These are phyloP conservation scores for Aspergillus conjunctus DNA, from an alignment of 495 filamentous ascomycete genomes.

Conservation along the genomic window DNA sequence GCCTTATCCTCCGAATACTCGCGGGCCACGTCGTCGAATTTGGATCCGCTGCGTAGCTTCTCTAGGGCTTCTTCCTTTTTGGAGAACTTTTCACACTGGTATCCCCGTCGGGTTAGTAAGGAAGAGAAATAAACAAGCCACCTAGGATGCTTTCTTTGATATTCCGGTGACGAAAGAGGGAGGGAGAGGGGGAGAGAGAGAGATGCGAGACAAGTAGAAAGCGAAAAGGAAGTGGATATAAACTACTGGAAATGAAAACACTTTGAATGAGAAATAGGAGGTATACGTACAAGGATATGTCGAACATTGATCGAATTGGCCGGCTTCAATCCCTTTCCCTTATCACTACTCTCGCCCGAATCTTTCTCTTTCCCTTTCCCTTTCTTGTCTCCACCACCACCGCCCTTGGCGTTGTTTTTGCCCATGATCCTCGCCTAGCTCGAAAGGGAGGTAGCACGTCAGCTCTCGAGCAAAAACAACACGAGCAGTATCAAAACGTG, in stretches of 20 bases:
- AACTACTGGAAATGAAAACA: neutral
- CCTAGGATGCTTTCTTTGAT: too few species aligned
- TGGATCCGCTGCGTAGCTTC: constrained; percentile 72
- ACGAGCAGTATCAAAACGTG: neutral
- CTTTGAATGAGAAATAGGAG: constrained; percentile 3
- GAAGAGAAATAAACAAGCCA: too few species aligned
- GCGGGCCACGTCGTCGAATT: constrained; percentile 87
- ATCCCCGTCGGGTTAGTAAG: too few species aligned
- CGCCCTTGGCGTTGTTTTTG: constrained; percentile 56
- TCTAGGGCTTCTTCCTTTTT: constrained; percentile 87
- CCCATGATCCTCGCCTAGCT: constrained; percentile 2
- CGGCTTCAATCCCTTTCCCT: constrained; percentile 62
- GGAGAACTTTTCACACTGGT: constrained; percentile 80
- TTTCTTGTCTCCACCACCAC: constrained; percentile 46
- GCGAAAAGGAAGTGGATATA: neutral
- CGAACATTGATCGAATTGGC: constrained; percentile 81
- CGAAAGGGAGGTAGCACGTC: neutral
- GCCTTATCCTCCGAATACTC: constrained; percentile 92
- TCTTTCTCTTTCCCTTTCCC: constrained; percentile 55
- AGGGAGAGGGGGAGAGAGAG: neutral
- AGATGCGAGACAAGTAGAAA: neutral
- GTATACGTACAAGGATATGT: constrained; percentile 73
- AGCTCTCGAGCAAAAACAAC: too few species aligned
- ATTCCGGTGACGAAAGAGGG: too few species aligned
- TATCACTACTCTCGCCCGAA: constrained; percentile 43